Base-by-base conservation (phyloP, 345 rosid genomes). In the Citrus australasica region DNA sequence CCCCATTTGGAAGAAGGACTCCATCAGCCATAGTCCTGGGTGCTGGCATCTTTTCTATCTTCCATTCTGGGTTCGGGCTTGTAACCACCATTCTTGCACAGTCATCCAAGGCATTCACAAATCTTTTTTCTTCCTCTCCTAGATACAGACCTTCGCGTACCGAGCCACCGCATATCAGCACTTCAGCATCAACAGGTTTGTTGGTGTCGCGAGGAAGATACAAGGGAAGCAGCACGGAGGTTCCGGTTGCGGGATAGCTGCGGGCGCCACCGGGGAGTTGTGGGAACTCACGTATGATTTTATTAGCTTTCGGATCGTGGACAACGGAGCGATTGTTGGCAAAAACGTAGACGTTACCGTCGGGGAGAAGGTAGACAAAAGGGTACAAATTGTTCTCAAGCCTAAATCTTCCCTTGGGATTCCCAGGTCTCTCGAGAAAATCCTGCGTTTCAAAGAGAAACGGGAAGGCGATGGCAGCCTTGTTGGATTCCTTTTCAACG, bases 11-110 rank as follows among this genome's bases (percentile, higher is more conserved):
- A 56, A 95, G 90, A 71, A 87, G 55, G 53, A 90, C 84, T 79
- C 87, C 74, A 78, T 95, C 99, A 2, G 92, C 97, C 93, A 93
- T 86, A 1, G 90, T 75, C 17, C 99, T 82, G 46, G 92, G 84
- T 1, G 87, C 74, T 0, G 98, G 98, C 99, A 95, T 95, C 38
- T 55, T 68, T 61, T 87, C 91, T 1, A 68, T 85, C 78, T 80
- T 80, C 99, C 99, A 95, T 4, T 59, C 76, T 0, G 96, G 86
- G 25, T 87, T 79, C 2, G 74, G 69, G 33, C 81, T 85, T 37
- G 91, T 87, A 77, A 90, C 83, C 6, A 35, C 42, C n/a, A 85
- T 74, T 69, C 87, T 77, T 17, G 69, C 87, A 27, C 87, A 85
- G 38, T 82, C 85, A 37, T 59, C 28, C 24, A 81, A 76, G 24